phyloP scores from a whole-genome alignment of 2,329 filamentous ascomycete species.

The Pezicula radicicola region DNA sequence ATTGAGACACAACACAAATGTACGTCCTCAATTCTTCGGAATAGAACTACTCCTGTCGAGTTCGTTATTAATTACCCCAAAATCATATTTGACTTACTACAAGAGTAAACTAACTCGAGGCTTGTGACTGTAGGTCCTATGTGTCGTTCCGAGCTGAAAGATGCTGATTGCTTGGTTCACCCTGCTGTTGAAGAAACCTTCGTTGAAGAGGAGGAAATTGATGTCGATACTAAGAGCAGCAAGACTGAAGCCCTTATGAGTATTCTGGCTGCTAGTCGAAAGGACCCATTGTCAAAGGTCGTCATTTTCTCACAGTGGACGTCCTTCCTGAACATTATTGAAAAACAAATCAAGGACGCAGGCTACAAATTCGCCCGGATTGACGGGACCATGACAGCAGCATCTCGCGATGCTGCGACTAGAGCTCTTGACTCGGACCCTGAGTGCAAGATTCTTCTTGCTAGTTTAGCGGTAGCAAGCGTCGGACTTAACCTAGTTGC shows the following conservation, averaged over 20 bases:
- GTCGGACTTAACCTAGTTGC: conserved; percentile 85
- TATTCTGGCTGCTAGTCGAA: conserved; percentile 68
- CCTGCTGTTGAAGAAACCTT: conserved; percentile 56
- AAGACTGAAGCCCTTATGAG: conserved; percentile 79
- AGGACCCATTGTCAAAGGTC: conserved; percentile 62
- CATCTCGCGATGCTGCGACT: conserved; percentile 70
- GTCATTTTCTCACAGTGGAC: conserved; percentile 79
- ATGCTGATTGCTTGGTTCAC: conserved; percentile 60
- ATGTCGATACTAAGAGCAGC: conserved; percentile 67
- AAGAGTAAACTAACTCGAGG: too few relatives aligned
- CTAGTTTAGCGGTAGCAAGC: conserved; percentile 76
- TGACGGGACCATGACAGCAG: conserved; percentile 74
- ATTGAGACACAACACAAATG: conserved; percentile 77
- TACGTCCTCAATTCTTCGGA: too few relatives aligned
- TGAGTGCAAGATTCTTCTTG: conserved; percentile 72
- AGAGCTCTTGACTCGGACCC: conserved; percentile 64
- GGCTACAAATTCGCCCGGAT: conserved; percentile 67
- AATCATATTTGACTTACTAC: too few relatives aligned
- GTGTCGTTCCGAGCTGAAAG: conserved; percentile 68
- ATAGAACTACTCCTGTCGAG: too few relatives aligned
- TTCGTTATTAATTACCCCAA: too few relatives aligned
- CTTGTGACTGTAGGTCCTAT: conserved; percentile 48
- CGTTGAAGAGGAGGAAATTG: conserved; percentile 46
- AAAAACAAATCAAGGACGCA: conserved; percentile 60
- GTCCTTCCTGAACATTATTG: conserved; percentile 68